These are phyloP conservation scores for Lolium multiflorum DNA, from an alignment of 176 grass and related monocot species.

Conservation along the genomic window DNA sequence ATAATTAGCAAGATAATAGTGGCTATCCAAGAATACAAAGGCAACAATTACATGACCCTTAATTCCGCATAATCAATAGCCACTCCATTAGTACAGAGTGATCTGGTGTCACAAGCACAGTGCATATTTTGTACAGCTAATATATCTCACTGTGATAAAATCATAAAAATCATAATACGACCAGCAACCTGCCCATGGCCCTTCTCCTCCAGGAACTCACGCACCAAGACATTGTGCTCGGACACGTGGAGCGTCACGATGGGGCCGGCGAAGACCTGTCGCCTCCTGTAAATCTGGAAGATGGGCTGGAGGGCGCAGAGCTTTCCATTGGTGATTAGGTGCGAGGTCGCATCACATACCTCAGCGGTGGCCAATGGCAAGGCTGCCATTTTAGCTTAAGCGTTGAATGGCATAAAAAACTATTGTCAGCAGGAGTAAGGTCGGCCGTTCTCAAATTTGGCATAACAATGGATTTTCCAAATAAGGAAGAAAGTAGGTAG, in stretches of 20 bases:
- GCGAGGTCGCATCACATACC: constrained; percentile 74
- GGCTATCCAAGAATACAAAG: no score
- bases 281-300: constrained; percentile 74
- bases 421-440: neutral
- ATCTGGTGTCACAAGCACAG: no score
- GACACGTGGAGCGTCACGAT: constrained; percentile 84
- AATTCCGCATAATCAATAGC: no score
- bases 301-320: constrained; percentile 72
- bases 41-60: no score
- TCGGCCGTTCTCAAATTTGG: neutral
- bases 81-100: no score
- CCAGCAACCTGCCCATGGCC: constrained; percentile 74
- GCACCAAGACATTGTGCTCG: constrained; percentile 82
- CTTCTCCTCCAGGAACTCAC: constrained; percentile 79
- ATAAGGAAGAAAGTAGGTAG: neutral
- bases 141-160: no score
- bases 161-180: no score
- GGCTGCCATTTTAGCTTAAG: constrained; percentile 52
- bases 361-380: constrained; percentile 76
- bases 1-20: no score
- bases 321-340: constrained; percentile 64
- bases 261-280: constrained; percentile 74
- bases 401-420: neutral
- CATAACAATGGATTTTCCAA: neutral
- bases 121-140: no score